Base-by-base conservation (phyloP, 176 grass and related monocot genomes). In the Elymus sibiricus region DNA sequence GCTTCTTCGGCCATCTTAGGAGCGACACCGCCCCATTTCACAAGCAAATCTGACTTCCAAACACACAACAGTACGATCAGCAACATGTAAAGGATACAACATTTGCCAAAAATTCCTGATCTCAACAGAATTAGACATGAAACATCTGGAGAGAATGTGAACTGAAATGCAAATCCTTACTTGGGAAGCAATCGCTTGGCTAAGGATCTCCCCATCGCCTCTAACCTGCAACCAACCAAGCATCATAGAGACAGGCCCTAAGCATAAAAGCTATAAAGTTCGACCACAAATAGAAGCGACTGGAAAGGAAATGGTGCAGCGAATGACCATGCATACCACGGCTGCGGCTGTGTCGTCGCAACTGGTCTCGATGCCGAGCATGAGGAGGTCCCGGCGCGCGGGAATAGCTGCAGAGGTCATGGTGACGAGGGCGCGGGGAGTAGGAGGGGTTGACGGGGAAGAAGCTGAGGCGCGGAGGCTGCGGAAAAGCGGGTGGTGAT, bases 1-100 rank as follows among this genome's bases (percentile, higher is more conserved):
- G 93, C 95, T 95, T 98, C 95, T 80, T 95, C 93, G 1, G 95
- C 95, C 95, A 95, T 94, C 87, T 95, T 98, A 37, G 95, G 95
- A 64, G 95, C 76, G 47, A 98, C 93, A 64, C 95, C 95, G 2
- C 95, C 95, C 77, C 90, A 98, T 71, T 81, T 91, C 6, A 70
- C 90, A 83, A 98, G 95, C 83, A 98, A 90, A 94, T 95, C 95
- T 87, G 86, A 86, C 95, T 98, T 94, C 28, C 81, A 85, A 75
- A 68, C 22, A 84, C 44, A 83, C 0, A 13, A 51, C 17, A 84
- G 9, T 38, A 7, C 16, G 25, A 74, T 83, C 5, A 88, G 80
- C 25, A 86, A 22, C 2, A 9, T n/a, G 53, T 60, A 49, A 78
- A 43, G 0, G 15, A 31, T 70, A 26, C 11, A 11, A 27, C 4